Percentiles rank a stretch among this genome's conserved stretches.
phyloP scores from a whole-genome alignment of 2,329 filamentous ascomycete species.

The Kalmusia sp. region DNA sequence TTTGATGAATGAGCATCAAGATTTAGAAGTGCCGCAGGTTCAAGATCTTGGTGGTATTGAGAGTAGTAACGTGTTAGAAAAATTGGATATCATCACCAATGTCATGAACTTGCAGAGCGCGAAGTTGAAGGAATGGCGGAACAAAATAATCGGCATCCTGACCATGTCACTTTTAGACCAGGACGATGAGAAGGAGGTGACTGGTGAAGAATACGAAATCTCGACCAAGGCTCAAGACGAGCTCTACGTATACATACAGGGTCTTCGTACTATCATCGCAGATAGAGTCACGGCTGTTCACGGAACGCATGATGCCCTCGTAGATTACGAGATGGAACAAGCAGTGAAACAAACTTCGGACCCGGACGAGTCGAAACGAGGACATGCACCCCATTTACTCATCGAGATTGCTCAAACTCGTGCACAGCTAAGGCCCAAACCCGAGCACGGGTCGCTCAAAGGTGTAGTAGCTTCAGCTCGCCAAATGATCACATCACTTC shows the following conservation, averaged over 20 bases:
- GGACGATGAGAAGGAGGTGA: constrained; percentile 73
- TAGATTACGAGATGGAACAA: constrained; percentile 73
- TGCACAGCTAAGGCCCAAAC: constrained; percentile 56
- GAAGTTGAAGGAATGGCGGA: constrained; percentile 76
- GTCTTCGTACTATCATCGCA: constrained; percentile 75
- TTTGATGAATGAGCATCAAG: constrained; percentile 26
- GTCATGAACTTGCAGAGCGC: constrained; percentile 76
- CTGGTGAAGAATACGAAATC: constrained; percentile 88
- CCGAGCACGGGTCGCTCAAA: constrained; percentile 69
- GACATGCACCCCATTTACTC: constrained; percentile 74
- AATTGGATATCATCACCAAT: constrained; percentile 68
- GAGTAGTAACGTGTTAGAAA: constrained; percentile 69
- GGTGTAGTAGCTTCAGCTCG: constrained; percentile 75
- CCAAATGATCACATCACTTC: constrained; percentile 65
- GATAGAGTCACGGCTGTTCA: constrained; percentile 80
- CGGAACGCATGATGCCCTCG: constrained; percentile 77
- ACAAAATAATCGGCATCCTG: constrained; percentile 74
- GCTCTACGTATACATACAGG: constrained; percentile 84
- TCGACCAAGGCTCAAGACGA: constrained; percentile 89
- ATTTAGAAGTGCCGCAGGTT: constrained; percentile 59
- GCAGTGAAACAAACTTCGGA: constrained; percentile 67
- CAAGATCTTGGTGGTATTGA: constrained; percentile 73
- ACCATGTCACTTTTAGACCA: constrained; percentile 81
- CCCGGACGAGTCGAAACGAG: constrained; percentile 66
- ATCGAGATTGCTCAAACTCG: constrained; percentile 61